Conservation (phyloP, 768 basidiomycete genomes). For the Pleurotus djamor region DNA sequence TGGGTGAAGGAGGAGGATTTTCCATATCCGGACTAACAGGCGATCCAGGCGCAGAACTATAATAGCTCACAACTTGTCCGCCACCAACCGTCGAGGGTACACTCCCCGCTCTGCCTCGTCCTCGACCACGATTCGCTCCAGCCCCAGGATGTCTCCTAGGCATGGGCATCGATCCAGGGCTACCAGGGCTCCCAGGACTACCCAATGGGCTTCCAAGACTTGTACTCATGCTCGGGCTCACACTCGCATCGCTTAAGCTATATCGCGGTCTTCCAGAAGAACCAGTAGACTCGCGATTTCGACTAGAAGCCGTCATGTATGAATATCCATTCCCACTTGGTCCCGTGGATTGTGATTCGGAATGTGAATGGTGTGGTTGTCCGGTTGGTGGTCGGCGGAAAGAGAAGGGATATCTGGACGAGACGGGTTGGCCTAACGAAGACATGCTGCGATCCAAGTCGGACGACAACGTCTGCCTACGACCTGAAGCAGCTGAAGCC, state of each 20-base stretch:
- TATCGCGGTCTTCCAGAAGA: slow-evolving; percentile 47
- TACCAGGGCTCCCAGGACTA: background rate
- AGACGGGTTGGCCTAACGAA: slow-evolving; percentile 75
- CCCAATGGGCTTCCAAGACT: slow-evolving; percentile 18
- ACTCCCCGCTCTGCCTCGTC: slow-evolving; percentile 27
- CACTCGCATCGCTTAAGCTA: slow-evolving; percentile 5
- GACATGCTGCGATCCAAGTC: slow-evolving; percentile 81
- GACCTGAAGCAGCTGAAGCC: slow-evolving; percentile 31
- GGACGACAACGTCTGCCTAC: slow-evolving; percentile 38
- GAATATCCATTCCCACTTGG: slow-evolving; percentile 25
- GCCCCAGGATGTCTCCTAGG: slow-evolving; percentile 36
- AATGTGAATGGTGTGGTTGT: slow-evolving; percentile 12
- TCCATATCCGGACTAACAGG: slow-evolving; percentile 11
- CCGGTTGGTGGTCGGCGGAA: slow-evolving; percentile 54
- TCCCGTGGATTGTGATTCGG: slow-evolving; percentile 3
- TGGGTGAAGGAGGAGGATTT: slow-evolving; percentile 3
- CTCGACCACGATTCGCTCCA: slow-evolving; percentile 16
- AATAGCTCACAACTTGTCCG: background rate
- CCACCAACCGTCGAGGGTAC: slow-evolving; percentile 20
- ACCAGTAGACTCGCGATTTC: slow-evolving; percentile 60
- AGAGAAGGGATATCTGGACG: slow-evolving; percentile 69
- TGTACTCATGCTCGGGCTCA: slow-evolving; percentile 23
- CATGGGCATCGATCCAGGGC: slow-evolving; percentile 33
- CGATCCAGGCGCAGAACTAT: slow-evolving; percentile 9
- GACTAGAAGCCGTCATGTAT: slow-evolving; percentile 42